Evolutionary conservation across 495 filamentous ascomycete species (phyloP).

Genomic region (Astrothelium subdiscretum): DNA sequence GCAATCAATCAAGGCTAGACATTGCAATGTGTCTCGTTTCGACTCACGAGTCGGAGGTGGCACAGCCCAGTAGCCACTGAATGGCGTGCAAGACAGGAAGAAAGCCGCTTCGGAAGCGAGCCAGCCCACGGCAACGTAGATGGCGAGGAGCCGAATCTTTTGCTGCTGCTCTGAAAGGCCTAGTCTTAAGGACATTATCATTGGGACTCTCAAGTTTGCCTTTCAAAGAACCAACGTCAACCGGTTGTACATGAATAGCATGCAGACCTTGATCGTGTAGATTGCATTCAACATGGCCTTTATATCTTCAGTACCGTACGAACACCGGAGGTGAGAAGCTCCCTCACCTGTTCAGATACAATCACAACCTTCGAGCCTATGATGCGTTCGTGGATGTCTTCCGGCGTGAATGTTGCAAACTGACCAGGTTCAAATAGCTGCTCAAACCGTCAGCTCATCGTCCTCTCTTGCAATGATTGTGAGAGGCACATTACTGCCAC

Average conservation of each 20-base stretch:
- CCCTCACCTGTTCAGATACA: too few relatives aligned
- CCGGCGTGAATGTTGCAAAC: constrained; percentile 27
- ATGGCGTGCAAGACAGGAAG: constrained; percentile 21
- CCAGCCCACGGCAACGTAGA: constrained; percentile 20
- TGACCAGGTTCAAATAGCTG: constrained; percentile 35
- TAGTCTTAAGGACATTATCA: not conserved
- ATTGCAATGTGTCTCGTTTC: not conserved
- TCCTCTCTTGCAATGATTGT: not conserved
- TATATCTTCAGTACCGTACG: constrained; percentile 38
- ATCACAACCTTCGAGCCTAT: constrained; percentile 46
- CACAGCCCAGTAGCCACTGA: constrained; percentile 24
- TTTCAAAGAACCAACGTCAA: too few relatives aligned
- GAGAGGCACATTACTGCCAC: constrained; percentile 35
- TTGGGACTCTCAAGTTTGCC: not conserved
- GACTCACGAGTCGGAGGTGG: constrained; percentile 10
- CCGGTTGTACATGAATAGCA: constrained; percentile 44
- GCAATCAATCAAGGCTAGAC: not conserved
- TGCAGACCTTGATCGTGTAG: constrained; percentile 41
- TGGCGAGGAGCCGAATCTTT: constrained; percentile 10
- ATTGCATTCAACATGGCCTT: constrained; percentile 38
- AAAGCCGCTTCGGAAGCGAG: constrained; percentile 19
- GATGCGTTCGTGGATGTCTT: constrained; percentile 32
- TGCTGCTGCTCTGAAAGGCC: constrained; percentile 2
- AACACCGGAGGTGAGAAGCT: too few relatives aligned
- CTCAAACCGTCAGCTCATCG: not conserved